Evolutionary conservation across 1,139 yeast species (phyloP), one percentile per base, ranked within the genome.

Genomic region (Sugiyamaella pinicola): DNA sequence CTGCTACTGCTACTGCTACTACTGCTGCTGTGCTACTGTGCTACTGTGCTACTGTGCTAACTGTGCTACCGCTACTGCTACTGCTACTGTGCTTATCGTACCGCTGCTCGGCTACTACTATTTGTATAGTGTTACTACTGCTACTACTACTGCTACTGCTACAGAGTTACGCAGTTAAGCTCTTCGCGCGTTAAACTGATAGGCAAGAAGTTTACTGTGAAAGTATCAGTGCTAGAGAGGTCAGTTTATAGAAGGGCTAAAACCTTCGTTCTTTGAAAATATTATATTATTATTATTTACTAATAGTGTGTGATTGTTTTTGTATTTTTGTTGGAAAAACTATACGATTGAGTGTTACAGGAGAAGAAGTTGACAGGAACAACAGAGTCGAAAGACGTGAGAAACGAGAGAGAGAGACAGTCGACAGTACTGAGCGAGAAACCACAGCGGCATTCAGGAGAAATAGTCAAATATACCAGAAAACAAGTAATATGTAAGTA

Each of bases 221-320:
- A 24, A 39, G 43, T n/a, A 9, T 24, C 28, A 26, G 41, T 39
- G 28, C 9, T 9, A 5, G 28, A 24, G 28, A 24, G 24, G 33
- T n/a, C 12, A 19, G 15, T 22, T 19, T 37, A 39, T 15, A 28
- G 45, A 41, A 41, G 45, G 45, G 45, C 45, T 41, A 41, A 41
- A 41, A 41, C 13, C 21, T 29, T 22, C 45, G 22, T 28, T 28
- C n/a, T 15, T 26, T 29, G 35, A 41, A 41, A 41, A 41, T 41
- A 41, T 41, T 41, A 41, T 41, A 22, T 41, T 12, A 7, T 31
- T 41, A 41, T 41, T 41, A 41, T 41, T 41, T 28, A 15, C 10
- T 31, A 41, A 15, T 21, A 26, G 31, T 24, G 43, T 41, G 45
- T 26, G 28, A 17, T 41, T 13, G 45, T 15, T 41, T 26, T 17